Evolutionary conservation across 2,329 filamentous ascomycete species (phyloP).

Genomic region (Cytospora chrysosperma): DNA sequence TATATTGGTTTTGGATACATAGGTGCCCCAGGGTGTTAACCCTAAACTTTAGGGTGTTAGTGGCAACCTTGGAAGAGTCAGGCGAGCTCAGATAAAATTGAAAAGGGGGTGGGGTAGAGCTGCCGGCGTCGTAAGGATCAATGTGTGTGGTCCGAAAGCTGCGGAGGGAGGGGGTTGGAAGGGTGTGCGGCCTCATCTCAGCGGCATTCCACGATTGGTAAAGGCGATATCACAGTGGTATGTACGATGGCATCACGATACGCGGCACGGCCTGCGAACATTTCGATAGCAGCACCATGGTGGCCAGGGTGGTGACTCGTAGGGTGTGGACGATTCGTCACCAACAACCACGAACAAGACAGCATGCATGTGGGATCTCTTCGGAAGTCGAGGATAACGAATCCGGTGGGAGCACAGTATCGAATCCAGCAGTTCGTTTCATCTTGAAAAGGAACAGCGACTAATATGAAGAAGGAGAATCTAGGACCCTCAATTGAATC

Average conservation of each 20-base stretch:
- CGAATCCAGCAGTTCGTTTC: slow-evolving; percentile 14
- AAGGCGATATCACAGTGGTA: background rate
- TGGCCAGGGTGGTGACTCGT: background rate
- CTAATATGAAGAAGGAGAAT: background rate
- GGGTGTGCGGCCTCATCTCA: background rate
- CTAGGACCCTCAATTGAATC: slow-evolving; percentile 1
- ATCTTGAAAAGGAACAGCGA: background rate
- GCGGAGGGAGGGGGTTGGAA: background rate
- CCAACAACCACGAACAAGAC: background rate
- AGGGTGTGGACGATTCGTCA: background rate
- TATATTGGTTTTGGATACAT: background rate
- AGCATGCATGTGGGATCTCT: slow-evolving; percentile 1
- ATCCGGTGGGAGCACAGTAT: background rate
- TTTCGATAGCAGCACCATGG: background rate
- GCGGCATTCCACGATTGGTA: background rate
- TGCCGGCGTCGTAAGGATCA: background rate
- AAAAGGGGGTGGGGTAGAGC: background rate
- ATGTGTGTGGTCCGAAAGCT: no score
- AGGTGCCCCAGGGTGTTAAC: background rate
- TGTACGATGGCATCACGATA: background rate
- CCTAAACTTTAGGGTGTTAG: background rate
- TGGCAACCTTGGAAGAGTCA: background rate
- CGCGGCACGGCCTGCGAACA: background rate
- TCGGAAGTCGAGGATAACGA: slow-evolving; percentile 12
- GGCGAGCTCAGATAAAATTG: no score